These are phyloP conservation scores for Cryptosporidium parvum DNA, from an alignment of 169 alveolate genomes.

Conservation along the genomic window DNA sequence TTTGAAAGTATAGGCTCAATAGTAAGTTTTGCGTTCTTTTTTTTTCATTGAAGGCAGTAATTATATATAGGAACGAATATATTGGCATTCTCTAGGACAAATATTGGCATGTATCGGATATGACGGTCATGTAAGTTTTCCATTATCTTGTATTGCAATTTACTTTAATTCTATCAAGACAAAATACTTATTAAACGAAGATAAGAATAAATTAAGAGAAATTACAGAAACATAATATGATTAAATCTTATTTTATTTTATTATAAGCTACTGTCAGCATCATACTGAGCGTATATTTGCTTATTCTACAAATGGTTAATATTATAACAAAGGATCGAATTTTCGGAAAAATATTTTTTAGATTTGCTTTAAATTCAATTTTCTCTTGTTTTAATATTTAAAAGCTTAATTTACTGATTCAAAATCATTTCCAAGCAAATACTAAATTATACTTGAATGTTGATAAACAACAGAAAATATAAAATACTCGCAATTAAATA, in stretches of 20 bases:
- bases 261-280: not conserved
- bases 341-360: too few relatives aligned
- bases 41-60: not conserved
- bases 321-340: too few relatives aligned
- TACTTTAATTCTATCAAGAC: slow-evolving; percentile 16
- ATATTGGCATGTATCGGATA: slow-evolving; percentile 4
- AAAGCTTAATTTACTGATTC: not conserved
- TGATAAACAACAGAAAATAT: not conserved
- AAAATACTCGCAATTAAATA: not conserved
- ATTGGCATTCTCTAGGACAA: slow-evolving; percentile 67
- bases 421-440: too few relatives aligned
- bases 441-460: too few relatives aligned
- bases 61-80: slow-evolving; percentile 15
- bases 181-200: not conserved
- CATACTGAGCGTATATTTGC: not conserved
- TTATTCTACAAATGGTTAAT: too few relatives aligned
- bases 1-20: not conserved
- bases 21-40: slow-evolving; percentile 36
- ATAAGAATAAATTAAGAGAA: slow-evolving; percentile 22
- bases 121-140: slow-evolving; percentile 40
- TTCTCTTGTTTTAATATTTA: not conserved
- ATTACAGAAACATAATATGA: not conserved
- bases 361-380: too few relatives aligned
- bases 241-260: not conserved
- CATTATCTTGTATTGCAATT: not conserved